Percentiles rank a stretch among this genome's conserved stretches.
Conservation (phyloP, 371 early-diverging fungal genomes). For the Apophysomyces variabilis region DNA sequence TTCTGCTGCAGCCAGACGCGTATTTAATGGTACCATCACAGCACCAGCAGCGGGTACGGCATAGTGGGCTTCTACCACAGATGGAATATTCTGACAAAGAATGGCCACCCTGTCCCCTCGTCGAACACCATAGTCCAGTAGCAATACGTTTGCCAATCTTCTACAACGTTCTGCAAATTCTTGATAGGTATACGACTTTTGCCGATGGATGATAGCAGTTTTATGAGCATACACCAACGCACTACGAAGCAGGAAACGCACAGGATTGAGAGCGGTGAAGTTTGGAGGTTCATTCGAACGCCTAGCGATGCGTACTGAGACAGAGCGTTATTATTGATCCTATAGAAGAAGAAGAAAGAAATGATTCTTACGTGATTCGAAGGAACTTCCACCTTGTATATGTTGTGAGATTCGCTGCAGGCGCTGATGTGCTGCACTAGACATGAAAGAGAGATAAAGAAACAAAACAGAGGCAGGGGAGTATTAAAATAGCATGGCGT, state of each 20-base stretch:
- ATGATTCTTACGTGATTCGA: not conserved
- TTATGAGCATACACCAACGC: constrained; percentile 57
- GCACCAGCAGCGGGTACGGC: constrained; percentile 67
- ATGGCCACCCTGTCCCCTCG: constrained; percentile 58
- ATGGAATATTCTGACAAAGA: constrained; percentile 65
- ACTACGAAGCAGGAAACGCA: constrained; percentile 57
- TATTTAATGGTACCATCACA: constrained; percentile 69
- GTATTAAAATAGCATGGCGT: not conserved
- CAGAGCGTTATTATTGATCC: not conserved
- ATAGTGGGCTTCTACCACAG: constrained; percentile 65
- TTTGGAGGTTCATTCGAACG: constrained; percentile 29
- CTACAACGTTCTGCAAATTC: constrained; percentile 49
- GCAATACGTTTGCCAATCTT: constrained; percentile 48
- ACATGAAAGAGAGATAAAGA: not conserved
- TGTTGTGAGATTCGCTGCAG: not conserved
- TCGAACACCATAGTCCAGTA: constrained; percentile 24
- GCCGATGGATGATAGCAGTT: constrained; percentile 51
- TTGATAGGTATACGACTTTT: constrained; percentile 42
- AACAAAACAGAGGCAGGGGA: not conserved
- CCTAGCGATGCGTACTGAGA: constrained; percentile 36
- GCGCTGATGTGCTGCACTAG: not conserved
- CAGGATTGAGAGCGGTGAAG: constrained; percentile 44
- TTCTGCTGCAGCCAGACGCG: constrained; percentile 61
- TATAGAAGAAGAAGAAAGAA: not conserved
- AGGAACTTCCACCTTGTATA: not conserved